Evolutionary conservation across 306 rosid genomes (phyloP).

Genomic region (apple (Malus domestica)): DNA sequence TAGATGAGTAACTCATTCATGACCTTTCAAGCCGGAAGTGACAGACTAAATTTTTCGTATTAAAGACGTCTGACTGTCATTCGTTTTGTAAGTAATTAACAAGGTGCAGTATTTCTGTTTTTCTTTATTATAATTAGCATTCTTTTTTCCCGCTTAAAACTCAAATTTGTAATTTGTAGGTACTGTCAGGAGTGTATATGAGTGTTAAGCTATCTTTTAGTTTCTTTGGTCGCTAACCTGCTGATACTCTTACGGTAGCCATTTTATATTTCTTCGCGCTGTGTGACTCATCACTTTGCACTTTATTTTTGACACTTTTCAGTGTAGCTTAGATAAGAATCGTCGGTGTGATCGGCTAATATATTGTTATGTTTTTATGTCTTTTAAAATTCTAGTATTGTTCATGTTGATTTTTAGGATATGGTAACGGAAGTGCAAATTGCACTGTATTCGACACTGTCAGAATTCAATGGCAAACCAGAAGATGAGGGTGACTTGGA

Average conservation of each 20-base stretch:
- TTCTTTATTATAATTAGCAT: not conserved
- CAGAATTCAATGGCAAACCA: slow-evolving; percentile 25
- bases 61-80: not conserved
- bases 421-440: slow-evolving; percentile 58
- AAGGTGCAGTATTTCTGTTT: not conserved
- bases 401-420: slow-evolving; percentile 34
- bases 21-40: not conserved
- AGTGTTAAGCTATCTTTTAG: not conserved
- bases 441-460: slow-evolving; percentile 35
- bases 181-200: not conserved
- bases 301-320: not conserved
- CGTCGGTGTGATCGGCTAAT: not conserved
- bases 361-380: not conserved
- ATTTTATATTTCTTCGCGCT: no score
- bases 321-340: not conserved
- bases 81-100: not conserved
- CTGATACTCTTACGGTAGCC: not conserved
- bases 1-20: not conserved
- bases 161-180: not conserved
- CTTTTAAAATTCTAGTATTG: not conserved
- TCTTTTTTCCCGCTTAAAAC: not conserved
- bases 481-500: slow-evolving; percentile 55
- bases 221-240: not conserved
- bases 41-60: not conserved
- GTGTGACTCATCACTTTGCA: not conserved